Evolutionary conservation across 1,284 basidiomycete genomes (phyloP).

Genomic region (Trichosporon ovoides): DNA sequence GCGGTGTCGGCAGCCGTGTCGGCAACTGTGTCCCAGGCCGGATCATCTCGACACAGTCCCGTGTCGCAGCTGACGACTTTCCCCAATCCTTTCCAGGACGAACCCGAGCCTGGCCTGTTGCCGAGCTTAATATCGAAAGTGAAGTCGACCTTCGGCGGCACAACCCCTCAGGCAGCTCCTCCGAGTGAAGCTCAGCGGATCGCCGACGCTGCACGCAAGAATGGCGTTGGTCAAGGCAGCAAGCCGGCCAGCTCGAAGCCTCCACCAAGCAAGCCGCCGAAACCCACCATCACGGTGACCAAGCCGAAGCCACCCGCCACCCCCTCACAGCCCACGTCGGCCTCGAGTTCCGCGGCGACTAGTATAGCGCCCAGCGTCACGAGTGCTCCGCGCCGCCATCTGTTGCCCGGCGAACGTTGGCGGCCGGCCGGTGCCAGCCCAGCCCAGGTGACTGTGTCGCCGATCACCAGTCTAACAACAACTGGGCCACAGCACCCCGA

Average conservation of each 20-base stretch:
- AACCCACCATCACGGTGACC: neutral
- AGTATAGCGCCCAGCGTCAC: slow-evolving; percentile 5
- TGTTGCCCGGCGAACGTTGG: slow-evolving; percentile 33
- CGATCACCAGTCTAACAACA: slow-evolving; percentile 41
- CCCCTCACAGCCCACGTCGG: slow-evolving; percentile 6
- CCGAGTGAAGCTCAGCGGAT: slow-evolving; percentile 43
- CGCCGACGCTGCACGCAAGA: slow-evolving; percentile 32
- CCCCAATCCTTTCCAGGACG: slow-evolving; percentile 46
- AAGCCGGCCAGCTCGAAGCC: slow-evolving; percentile 3
- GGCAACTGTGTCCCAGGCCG: slow-evolving; percentile 3
- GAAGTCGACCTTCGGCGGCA: slow-evolving; percentile 37
- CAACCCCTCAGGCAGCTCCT: neutral
- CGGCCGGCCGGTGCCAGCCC: slow-evolving; percentile 36
- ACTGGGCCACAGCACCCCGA: slow-evolving; percentile 22
- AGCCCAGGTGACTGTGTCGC: slow-evolving; percentile 42
- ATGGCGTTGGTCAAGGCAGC: slow-evolving; percentile 8
- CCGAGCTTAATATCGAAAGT: slow-evolving; percentile 46
- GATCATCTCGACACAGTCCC: slow-evolving; percentile 19
- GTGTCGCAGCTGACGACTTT: slow-evolving; percentile 41
- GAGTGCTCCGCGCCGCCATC: slow-evolving; percentile 15
- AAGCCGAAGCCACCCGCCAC: neutral
- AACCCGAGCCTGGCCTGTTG: slow-evolving; percentile 46
- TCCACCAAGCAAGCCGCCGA: neutral
- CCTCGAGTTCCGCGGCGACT: slow-evolving; percentile 3
- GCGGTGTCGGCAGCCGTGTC: no score